Evolutionary conservation across 192 early-diverging fungal genomes (phyloP).

Genomic region (Pecoramyces ruminantium): DNA sequence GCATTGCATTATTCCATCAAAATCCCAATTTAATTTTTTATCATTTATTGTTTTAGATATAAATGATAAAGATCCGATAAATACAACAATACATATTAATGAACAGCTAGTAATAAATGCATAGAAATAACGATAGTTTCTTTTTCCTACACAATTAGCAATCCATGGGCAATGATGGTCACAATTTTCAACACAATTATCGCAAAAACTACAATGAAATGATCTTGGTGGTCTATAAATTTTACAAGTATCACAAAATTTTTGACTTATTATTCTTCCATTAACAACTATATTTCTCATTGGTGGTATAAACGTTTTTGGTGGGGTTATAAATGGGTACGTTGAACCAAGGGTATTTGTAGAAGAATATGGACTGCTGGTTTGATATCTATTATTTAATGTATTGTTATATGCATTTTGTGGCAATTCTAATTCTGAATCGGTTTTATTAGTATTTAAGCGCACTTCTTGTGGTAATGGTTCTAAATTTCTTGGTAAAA

Average conservation of each 20-base stretch:
- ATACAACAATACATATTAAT: not conserved
- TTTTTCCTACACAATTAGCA: conserved; percentile 73
- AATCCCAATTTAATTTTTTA: not conserved
- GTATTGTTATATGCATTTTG: not conserved
- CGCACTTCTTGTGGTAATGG: not conserved
- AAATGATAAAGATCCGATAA: not conserved
- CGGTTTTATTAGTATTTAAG: not conserved
- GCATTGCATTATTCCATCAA: not conserved
- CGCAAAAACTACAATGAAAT: conserved; percentile 63
- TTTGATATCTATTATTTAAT: not conserved
- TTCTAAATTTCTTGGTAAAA: not conserved
- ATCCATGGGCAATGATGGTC: conserved; percentile 85
- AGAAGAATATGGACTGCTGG: not conserved
- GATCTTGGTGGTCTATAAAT: conserved; percentile 54
- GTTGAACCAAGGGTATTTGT: not conserved
- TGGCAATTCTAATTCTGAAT: not conserved
- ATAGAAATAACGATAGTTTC: conserved; percentile 22
- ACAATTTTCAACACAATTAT: conserved; percentile 3
- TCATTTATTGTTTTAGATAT: not conserved
- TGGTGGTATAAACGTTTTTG: not conserved
- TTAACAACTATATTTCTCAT: not conserved
- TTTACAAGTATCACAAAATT: conserved; percentile 18
- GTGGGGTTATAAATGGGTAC: not conserved
- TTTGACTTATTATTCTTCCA: not conserved
- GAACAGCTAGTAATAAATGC: not conserved